These are phyloP conservation scores for Edaphochlamys debaryana DNA, from an alignment of 139 green algal species.

Conservation along the genomic window DNA sequence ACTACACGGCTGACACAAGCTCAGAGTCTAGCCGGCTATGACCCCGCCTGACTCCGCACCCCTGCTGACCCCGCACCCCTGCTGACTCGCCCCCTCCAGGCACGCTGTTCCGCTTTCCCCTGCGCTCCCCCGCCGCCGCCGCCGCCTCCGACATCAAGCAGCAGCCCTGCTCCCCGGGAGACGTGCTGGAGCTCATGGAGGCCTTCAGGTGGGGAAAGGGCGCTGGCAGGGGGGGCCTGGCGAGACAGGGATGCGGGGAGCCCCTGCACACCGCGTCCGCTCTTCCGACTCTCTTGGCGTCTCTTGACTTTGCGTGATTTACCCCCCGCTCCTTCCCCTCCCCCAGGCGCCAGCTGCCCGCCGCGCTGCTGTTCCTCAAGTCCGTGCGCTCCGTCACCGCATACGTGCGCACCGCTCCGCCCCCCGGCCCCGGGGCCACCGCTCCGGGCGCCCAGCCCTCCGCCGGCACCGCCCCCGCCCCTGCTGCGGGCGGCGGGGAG, in stretches of 20 bases:
- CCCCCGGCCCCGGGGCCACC: neutral
- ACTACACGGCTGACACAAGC: no score
- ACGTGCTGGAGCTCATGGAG: constrained; percentile 61
- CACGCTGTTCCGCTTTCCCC: constrained; percentile 86
- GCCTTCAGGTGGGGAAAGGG: constrained; percentile 55
- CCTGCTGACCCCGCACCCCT: no score
- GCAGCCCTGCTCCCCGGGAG: constrained; percentile 25
- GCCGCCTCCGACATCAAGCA: constrained; percentile 77
- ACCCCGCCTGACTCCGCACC: no score
- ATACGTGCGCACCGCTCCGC: neutral
- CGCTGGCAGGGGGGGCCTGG: no score
- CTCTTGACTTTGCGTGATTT: no score
- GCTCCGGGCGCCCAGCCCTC: neutral
- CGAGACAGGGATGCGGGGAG: no score
- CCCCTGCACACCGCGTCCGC: no score
- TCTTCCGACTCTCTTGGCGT: no score
- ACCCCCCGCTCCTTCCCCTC: no score
- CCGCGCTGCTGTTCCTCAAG: constrained; percentile 84
- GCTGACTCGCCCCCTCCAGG: constrained; percentile 64
- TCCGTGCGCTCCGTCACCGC: constrained; percentile 50
- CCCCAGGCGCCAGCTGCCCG: constrained; percentile 47
- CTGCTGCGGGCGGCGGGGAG: neutral
- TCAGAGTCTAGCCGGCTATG: no score
- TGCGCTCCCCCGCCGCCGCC: constrained; percentile 60
- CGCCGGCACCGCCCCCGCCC: neutral